Conservation (phyloP, 2,329 filamentous ascomycete species). For the Drechslerella stenobrocha region DNA sequence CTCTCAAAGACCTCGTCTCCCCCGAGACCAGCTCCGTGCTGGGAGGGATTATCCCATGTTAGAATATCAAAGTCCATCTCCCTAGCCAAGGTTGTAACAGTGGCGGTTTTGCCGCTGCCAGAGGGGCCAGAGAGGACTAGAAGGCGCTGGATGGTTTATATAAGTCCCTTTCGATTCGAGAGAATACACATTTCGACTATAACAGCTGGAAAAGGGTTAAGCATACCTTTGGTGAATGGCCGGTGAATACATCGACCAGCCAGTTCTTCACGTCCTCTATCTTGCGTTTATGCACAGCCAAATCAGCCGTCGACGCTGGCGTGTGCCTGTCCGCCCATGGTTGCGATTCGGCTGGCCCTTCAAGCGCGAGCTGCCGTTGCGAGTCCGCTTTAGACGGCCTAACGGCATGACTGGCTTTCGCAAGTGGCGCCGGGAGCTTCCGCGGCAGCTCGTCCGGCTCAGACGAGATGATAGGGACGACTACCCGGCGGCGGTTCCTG, state of each 20-base stretch:
- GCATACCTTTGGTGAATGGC: slow-evolving; percentile 55
- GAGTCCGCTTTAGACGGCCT: slow-evolving; percentile 8
- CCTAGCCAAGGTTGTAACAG: slow-evolving; percentile 74
- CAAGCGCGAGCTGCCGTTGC: not conserved
- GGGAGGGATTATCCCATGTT: slow-evolving; percentile 82
- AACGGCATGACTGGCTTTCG: slow-evolving; percentile 5
- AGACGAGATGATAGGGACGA: slow-evolving; percentile 45
- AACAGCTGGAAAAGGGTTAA: not conserved
- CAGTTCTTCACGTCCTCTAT: slow-evolving; percentile 81
- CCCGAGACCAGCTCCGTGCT: slow-evolving; percentile 19
- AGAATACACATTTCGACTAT: no score
- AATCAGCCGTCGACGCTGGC: slow-evolving; percentile 59
- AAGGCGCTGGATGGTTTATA: slow-evolving; percentile 67
- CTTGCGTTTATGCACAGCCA: slow-evolving; percentile 94
- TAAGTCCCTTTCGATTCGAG: slow-evolving; percentile 47
- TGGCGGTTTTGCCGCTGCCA: slow-evolving; percentile 90
- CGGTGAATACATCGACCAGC: slow-evolving; percentile 73
- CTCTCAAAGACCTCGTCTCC: slow-evolving; percentile 63
- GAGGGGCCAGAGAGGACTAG: slow-evolving; percentile 87
- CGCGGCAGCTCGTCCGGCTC: slow-evolving; percentile 44
- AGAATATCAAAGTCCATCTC: slow-evolving; percentile 76
- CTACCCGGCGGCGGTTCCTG: slow-evolving; percentile 18
- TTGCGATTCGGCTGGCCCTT: slow-evolving; percentile 14
- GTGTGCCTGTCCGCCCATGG: slow-evolving; percentile 52
- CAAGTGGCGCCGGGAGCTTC: slow-evolving; percentile 23